A percentile compares a stretch with the other conserved stretches of the same genome.
Conservation (phyloP, 192 early-diverging fungal genomes). For the Chytriomyces confervae region DNA sequence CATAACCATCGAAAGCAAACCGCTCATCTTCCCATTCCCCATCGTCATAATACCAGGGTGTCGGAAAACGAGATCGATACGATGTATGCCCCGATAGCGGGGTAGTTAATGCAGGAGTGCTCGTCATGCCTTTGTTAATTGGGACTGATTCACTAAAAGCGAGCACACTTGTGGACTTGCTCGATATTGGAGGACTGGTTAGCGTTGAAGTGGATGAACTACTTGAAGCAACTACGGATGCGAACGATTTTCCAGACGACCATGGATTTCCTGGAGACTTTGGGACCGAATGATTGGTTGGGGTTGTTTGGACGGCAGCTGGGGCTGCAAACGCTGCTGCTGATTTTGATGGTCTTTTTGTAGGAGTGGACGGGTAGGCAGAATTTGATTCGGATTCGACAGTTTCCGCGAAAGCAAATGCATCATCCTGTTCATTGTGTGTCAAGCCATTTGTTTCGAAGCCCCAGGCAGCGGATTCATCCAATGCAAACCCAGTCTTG, state of each 20-base stretch:
- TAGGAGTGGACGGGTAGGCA: background rate
- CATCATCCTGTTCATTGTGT: no score
- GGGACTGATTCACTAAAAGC: conserved; percentile 14
- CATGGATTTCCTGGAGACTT: conserved; percentile 14
- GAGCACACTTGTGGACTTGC: background rate
- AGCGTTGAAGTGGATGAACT: background rate
- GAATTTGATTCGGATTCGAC: no score
- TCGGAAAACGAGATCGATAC: conserved; percentile 23
- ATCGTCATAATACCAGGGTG: conserved; percentile 10
- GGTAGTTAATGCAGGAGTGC: background rate
- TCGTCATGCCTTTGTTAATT: background rate
- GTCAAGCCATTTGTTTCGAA: no score
- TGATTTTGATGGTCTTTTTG: background rate
- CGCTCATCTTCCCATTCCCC: conserved; percentile 22
- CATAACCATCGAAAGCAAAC: background rate
- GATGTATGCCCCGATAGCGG: background rate
- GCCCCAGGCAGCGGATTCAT: background rate
- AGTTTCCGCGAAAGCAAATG: no score
- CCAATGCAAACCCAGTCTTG: conserved; percentile 3
- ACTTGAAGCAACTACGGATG: conserved; percentile 8
- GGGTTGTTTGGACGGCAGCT: background rate
- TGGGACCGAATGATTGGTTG: background rate
- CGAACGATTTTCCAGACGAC: conserved; percentile 22
- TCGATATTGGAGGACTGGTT: background rate
- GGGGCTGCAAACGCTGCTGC: background rate